Evolutionary conservation across 108 stramenopile species (phyloP).

Genomic region (Cyclotella sp.): DNA sequence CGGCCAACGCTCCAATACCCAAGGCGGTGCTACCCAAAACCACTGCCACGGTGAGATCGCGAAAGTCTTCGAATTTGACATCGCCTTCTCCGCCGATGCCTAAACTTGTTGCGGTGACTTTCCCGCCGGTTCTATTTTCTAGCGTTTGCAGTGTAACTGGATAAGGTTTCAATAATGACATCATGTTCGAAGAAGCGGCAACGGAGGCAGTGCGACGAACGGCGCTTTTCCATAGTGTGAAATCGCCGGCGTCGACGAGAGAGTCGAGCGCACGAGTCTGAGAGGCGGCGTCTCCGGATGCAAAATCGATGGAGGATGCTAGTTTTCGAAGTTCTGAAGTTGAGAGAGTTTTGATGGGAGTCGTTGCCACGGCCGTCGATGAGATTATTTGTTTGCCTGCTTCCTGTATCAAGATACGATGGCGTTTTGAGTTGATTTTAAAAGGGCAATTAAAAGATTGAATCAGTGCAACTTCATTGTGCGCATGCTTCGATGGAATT

Average conservation of each 20-base stretch:
- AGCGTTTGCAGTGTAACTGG: constrained; percentile 72
- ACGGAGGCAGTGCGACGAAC: constrained; percentile 36
- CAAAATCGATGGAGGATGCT: constrained; percentile 49
- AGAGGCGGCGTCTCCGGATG: constrained; percentile 47
- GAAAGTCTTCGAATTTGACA: constrained; percentile 87
- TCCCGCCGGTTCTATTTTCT: constrained; percentile 63
- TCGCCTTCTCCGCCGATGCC: constrained; percentile 71
- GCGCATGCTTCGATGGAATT: background rate
- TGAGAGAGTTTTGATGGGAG: constrained; percentile 29
- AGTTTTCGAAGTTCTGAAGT: constrained; percentile 42
- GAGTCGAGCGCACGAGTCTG: constrained; percentile 59
- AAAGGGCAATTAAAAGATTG: background rate
- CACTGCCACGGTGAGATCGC: constrained; percentile 75
- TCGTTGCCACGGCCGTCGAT: constrained; percentile 26
- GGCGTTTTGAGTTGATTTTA: background rate
- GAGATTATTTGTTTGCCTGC: constrained; percentile 43
- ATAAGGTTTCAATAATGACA: constrained; percentile 49
- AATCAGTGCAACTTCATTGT: constrained; percentile 5
- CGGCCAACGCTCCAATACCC: constrained; percentile 65
- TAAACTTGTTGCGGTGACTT: constrained; percentile 61
- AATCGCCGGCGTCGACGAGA: constrained; percentile 53
- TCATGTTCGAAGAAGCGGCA: constrained; percentile 46
- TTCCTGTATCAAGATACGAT: constrained; percentile 6
- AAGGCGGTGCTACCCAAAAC: constrained; percentile 59
- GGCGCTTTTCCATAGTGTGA: constrained; percentile 69